Percentiles rank a stretch among this genome's conserved stretches.
phyloP scores from a whole-genome alignment of 176 grass and related monocot species.

The Carex scoparia region DNA sequence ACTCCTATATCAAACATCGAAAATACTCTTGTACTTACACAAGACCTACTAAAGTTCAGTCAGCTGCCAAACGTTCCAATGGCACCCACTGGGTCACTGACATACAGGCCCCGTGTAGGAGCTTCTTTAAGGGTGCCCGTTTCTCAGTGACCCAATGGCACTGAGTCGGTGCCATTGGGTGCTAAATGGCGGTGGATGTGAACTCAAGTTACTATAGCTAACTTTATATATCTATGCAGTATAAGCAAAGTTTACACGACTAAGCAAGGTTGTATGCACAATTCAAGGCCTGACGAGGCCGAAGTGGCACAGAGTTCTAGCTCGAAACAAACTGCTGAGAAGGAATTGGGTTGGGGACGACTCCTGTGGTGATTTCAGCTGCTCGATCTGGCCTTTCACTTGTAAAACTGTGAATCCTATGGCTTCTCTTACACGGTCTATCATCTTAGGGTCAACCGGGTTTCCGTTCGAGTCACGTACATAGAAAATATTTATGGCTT shows the following conservation, averaged over 20 bases:
- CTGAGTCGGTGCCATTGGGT: neutral
- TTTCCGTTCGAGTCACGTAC: slow-evolving; percentile 46
- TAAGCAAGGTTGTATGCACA: neutral
- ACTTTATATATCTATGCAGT: neutral
- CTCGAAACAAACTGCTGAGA: slow-evolving; percentile 53
- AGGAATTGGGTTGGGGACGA: slow-evolving; percentile 66
- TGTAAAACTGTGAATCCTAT: slow-evolving; percentile 56
- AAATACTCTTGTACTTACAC: neutral
- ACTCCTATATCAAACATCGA: neutral
- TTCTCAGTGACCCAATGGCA: neutral
- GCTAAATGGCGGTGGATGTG: neutral
- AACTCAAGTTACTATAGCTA: neutral
- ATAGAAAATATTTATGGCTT: slow-evolving; percentile 71
- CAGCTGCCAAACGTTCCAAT: neutral
- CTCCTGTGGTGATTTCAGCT: slow-evolving; percentile 30
- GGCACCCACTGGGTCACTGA: neutral
- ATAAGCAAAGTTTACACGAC: slow-evolving; percentile 7
- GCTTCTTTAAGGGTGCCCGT: neutral
- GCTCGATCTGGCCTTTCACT: slow-evolving; percentile 57
- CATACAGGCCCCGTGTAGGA: neutral
- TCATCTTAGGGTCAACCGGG: slow-evolving; percentile 56
- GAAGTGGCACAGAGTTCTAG: slow-evolving; percentile 51
- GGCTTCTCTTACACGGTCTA: slow-evolving; percentile 60
- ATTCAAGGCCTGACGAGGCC: slow-evolving; percentile 42
- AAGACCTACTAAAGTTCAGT: neutral